Evolutionary conservation across 2,329 filamentous ascomycete species (phyloP), one percentile per base, ranked within the genome.

Genomic region (Sclerotinia minor): DNA sequence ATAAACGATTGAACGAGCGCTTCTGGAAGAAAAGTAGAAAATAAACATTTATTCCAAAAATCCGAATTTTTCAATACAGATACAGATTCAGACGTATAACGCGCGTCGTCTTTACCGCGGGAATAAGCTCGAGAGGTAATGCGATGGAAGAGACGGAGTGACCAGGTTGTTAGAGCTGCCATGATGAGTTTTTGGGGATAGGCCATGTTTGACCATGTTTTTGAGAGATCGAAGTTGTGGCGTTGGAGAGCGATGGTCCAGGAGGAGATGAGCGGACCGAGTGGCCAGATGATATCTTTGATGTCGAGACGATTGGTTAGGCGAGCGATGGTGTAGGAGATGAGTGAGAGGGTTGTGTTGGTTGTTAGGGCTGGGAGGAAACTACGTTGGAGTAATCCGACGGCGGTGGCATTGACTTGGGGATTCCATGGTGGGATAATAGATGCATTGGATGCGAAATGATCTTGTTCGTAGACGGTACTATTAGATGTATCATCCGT

Each of bases 231-330:
- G 7, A 69, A 63, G 47, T 67, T 58, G 17, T 69, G 50, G n/a
- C 63, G 50, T 47, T 69, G 47, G 24, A 70, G 59, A 7, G 69
- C 69, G 45, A 49, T 45, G 29, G 64, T 60, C 69, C 69, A 70
- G 9, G 69, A 61, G 32, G 65, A 67, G 13, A 69, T 29, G 15
- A 70, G 59, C 44, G 68, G 69, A 1, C 65, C 60, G 17, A 68
- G 57, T 13, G 69, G 69, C 69, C 69, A 70, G 21, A 69, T 26
- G 38, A 65, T 38, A 21, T 70, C 69, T 65, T 70, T 70, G 2
- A 65, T 6, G 35, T 70, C 69, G 8, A 70, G 58, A 35, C 69
- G 45, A 45, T 70, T 61, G 35, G 69, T 67, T 19, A 67, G 47
- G 19, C 69, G 69, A 13, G 69, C 65, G 4, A 53, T 47, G 26